Evolutionary conservation across 176 grass and related monocot species (phyloP), one percentile per base, ranked within the genome.

Genomic region (Triticum monococcum): DNA sequence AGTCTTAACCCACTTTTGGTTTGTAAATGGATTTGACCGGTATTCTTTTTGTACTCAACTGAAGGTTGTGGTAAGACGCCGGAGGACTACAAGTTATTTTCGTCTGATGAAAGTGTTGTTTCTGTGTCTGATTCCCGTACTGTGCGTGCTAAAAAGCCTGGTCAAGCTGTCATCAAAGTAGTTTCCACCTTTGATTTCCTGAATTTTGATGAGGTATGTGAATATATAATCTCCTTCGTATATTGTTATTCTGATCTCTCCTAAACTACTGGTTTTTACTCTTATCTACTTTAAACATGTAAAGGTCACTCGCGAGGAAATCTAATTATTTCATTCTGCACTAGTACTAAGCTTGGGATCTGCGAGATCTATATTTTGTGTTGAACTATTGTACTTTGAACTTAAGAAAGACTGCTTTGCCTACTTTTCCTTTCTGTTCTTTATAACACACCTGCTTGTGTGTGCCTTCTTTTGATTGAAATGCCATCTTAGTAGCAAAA

Each of bases 201-300:
- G 24, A 98, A 98, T 75, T 96, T 89, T 80, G 92, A 98, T 73
- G 89, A 96, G 93, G 96, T 98, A 67, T 41, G 33, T 86, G 45
- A 69, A 61, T 76, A 75, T 86, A 80, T 75, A 83, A 75, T 87
- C 14, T 78, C 72, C 68, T 83, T 64, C 60, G 65, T 43, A 43
- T 16, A 25, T 36, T 31, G 33, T 43, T 68, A 35, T 87, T 46
- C 6, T 56, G 25, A 69, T 92, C 24, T 81, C 33, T 79, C 66
- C 20, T 83, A 66, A 86, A 65, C 24, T 57, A 26, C 13, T 40
- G 16, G 6, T 78, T 57, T 82, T 14, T 80, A 81, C 20, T 69
- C 50, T 65, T 78, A 69, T 77, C 4, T 37, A 28, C 30, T 56
- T 79, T 33, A 22, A 68, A 81, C 28, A 65, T 81, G 54, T 56